phyloP scores from a whole-genome alignment of 2,329 filamentous ascomycete genomes.

The Aspergillus ustus region DNA sequence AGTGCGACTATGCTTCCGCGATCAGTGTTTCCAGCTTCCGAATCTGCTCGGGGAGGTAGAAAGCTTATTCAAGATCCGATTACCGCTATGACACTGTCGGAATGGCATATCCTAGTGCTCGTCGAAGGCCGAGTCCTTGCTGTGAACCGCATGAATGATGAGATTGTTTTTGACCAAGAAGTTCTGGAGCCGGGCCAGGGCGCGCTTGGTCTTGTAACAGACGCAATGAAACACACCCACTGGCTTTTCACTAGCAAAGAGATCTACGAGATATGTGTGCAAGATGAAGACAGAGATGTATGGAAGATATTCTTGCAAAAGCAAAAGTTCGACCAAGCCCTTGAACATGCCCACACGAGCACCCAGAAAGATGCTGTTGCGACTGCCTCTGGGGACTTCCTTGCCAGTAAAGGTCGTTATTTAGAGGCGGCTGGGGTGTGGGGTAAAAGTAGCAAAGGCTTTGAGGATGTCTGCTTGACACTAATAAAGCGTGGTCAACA shows the following conservation, averaged over 20 bases:
- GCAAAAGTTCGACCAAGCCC: conserved; percentile 85
- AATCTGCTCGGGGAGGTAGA: conserved; percentile 67
- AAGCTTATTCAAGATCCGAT: conserved; percentile 73
- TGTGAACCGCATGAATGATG: conserved; percentile 83
- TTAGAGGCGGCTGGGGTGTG: conserved; percentile 87
- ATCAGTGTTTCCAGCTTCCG: conserved; percentile 72
- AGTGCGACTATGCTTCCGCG: conserved; percentile 78
- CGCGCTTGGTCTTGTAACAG: conserved; percentile 81
- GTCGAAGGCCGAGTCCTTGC: conserved; percentile 83
- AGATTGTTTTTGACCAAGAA: conserved; percentile 83
- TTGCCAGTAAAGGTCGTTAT: conserved; percentile 80
- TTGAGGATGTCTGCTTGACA: conserved; percentile 90
- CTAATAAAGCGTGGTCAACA: conserved; percentile 90
- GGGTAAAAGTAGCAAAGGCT: conserved; percentile 93
- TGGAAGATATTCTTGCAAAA: conserved; percentile 92
- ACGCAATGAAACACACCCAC: conserved; percentile 93
- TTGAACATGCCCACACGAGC: conserved; percentile 79
- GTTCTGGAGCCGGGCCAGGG: conserved; percentile 80
- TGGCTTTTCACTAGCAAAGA: conserved; percentile 93
- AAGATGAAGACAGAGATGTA: conserved; percentile 87
- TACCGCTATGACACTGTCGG: conserved; percentile 80
- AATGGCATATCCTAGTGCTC: conserved; percentile 89
- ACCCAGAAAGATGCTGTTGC: conserved; percentile 89
- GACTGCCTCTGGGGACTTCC: conserved; percentile 86
- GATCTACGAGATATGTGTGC: conserved; percentile 91